Conservation (phyloP, 352 stramenopile species). For the Saprolegnia parasitica region DNA sequence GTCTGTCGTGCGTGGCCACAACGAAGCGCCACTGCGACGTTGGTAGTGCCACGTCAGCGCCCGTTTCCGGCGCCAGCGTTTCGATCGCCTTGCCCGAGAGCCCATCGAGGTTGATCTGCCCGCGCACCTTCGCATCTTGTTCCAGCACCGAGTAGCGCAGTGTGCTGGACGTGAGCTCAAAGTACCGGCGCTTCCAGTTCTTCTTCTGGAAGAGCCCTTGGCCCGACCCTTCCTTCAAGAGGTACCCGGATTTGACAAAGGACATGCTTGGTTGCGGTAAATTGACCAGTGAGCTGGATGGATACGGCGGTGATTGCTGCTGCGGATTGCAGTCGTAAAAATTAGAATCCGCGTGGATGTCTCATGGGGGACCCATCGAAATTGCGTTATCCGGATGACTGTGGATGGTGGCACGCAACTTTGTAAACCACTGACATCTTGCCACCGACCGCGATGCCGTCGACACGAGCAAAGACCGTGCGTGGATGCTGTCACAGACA, state of each 20-base stretch:
- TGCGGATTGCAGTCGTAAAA: too few species aligned
- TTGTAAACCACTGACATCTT: too few species aligned
- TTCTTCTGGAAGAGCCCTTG: constrained; percentile 51
- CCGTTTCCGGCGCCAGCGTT: constrained; percentile 65
- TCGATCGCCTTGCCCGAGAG: constrained; percentile 52
- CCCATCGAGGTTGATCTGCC: constrained; percentile 55
- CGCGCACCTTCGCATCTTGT: constrained; percentile 52
- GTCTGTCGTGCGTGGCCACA: constrained; percentile 53
- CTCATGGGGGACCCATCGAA: too few species aligned
- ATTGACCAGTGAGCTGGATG: too few species aligned
- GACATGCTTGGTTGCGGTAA: neutral
- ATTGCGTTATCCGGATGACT: too few species aligned
- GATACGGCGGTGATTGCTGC: too few species aligned
- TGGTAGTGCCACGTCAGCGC: constrained; percentile 63
- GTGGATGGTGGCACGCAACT: too few species aligned
- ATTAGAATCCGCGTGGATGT: too few species aligned
- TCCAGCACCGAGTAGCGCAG: constrained; percentile 76
- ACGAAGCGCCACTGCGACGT: constrained; percentile 76
- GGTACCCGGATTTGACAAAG: constrained; percentile 37
- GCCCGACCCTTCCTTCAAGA: constrained; percentile 77
- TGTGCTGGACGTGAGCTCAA: constrained; percentile 41
- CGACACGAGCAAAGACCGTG: too few species aligned
- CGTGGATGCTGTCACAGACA: too few species aligned
- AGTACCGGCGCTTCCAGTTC: constrained; percentile 81
- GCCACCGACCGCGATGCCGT: too few species aligned